Evolutionary conservation across 768 basidiomycete genomes (phyloP), one percentile per base, ranked within the genome.

Genomic region (Panus rudis): DNA sequence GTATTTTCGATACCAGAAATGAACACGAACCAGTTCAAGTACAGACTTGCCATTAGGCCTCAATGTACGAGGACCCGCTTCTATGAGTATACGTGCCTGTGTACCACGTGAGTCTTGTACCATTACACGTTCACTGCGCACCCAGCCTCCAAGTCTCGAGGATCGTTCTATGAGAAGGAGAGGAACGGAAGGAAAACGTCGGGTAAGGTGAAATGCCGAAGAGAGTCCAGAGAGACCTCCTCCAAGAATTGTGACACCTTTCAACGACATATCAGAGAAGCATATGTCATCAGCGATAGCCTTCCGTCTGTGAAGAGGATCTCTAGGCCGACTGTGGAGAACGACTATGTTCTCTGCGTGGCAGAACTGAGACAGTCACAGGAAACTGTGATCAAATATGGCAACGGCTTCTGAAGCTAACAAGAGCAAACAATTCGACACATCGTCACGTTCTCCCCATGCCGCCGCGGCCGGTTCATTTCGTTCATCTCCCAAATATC

Each of bases 11-110:
- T 16, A 27, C 20, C 19, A 32, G 20, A 32, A 34, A 31, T 17
- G 33, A n/a, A 28, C 43, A 65, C 83, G 61, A 56, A 92, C 94
- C 65, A 97, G 59, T 55, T 92, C 85, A 11, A 97, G 65, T 24
- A 92, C 71, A 3, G 81, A 65, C 44, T 73, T 75, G 5, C 85
- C 76, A 39, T 80, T 79, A 0, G 93, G 90, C 27, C 92, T 64
- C 23, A 99, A 66, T 13, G 89, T 93, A 30, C 93, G 69, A 20
- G 94, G 92, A 1, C 94, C 94, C 19, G 76, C 72, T 66, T 99
- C 94, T 4, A 97, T 66, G 3, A 88, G 57, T 8, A 92, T 71
- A 4, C 58, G 55, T 11, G 63, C 66, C 6, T 57, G 59, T 30
- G 59, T 51, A 3, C 46, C 46, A 14, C 25, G 13, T 5, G 30